Evolutionary conservation across 768 basidiomycete species (phyloP), one percentile per base, ranked within the genome.

Genomic region (Kwoniella europaea): DNA sequence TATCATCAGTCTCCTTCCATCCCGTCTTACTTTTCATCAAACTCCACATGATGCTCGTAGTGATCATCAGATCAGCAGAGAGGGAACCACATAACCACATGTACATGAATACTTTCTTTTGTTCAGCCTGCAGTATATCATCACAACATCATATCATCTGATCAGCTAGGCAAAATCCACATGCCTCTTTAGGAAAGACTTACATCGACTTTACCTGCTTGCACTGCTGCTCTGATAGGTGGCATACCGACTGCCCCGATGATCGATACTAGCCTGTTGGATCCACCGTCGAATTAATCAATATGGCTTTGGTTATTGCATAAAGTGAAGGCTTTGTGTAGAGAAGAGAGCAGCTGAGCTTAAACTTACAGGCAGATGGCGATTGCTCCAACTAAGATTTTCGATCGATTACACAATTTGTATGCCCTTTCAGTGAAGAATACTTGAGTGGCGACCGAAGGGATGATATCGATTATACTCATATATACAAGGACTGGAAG

Each of bases 391-490:
- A 50, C 18, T 0, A 67, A 29, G 22, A 53, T 52, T 35, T 53
- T 60, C 2, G 66, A 67, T 18, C 58, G 58, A 18, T 27, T 27
- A n/a, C 22, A 46, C 4, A 67, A 43, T n/a, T 53, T 52, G 46
- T 67, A 67, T 20, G 66, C 57, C 35, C 66, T 57, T 6, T 67
- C 29, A 27, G 58, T 46, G 58, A 67, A 67, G 44, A 61, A 67
- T 16, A 67, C 46, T n/a, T 67, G 66, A 4, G 58, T 58, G 7
- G 50, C 57, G 10, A 54, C 59, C 1, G 66, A 67, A 2, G 66
- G 66, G 7, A 67, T 27, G 58, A 67, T 67, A 53, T 55, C 58
- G 50, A 67, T 29, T n/a, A 67, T 59, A 41, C 57, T 59, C 57
- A 59, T 59, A n/a, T 59, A 59, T 16, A 27, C 24, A 12, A 59